These are phyloP conservation scores for grape (Vitis vinifera) DNA, from an alignment of 164 flowering plant species.

Conservation along the genomic window ASM3070453v1 NC_081818.1:30211001-30211500, in stretches of 20 bases:
- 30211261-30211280: no score
- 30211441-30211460: no score
- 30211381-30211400: no score
- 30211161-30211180: constrained; percentile 17
- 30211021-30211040: constrained; percentile 89
- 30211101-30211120: constrained; percentile 96
- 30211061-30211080: constrained; percentile 96
- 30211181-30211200: neutral
- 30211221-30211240: no score
- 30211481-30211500: neutral
- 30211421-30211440: neutral
- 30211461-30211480: neutral
- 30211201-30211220: neutral
- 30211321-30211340: neutral
- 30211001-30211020: constrained; percentile 73
- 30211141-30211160: constrained; percentile 92
- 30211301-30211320: neutral
- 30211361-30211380: no score
- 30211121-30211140: constrained; percentile 99
- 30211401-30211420: neutral
- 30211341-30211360: no score
- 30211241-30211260: no score
- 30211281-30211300: neutral
- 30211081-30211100: constrained; percentile 95
- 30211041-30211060: constrained; percentile 96